phyloP scores from a whole-genome alignment of 1,284 basidiomycete species.

The Golubevia sp. region DNA sequence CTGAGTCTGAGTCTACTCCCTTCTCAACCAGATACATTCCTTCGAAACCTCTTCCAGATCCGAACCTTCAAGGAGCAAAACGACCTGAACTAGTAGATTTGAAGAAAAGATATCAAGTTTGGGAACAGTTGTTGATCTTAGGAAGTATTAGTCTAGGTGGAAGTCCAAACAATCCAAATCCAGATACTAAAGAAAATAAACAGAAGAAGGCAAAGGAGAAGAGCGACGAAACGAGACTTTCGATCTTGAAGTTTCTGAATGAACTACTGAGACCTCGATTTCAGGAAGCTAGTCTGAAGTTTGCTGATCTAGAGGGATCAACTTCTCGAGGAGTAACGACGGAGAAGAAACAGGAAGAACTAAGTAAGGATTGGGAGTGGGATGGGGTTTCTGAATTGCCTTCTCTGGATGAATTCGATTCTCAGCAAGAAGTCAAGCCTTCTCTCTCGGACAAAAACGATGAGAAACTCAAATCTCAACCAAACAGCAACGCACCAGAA shows the following conservation, averaged over 20 bases:
- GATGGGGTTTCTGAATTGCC: conserved; percentile 52
- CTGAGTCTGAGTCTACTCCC: background rate
- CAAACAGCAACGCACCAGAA: too few relatives aligned
- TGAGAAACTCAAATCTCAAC: too few relatives aligned
- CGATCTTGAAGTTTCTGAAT: conserved; percentile 23
- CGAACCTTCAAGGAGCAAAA: too few relatives aligned
- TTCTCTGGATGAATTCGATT: conserved; percentile 25
- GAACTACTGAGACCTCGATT: conserved; percentile 28
- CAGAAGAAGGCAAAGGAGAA: background rate
- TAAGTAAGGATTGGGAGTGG: conserved; percentile 45
- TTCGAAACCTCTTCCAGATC: background rate
- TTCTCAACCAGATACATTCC: too few relatives aligned
- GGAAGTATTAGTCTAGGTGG: conserved; percentile 21
- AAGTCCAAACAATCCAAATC: conserved; percentile 4
- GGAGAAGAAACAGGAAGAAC: background rate
- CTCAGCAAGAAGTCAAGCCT: too few relatives aligned
- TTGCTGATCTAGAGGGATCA: background rate
- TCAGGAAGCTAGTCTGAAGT: background rate
- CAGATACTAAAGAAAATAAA: conserved; percentile 3
- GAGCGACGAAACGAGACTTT: conserved; percentile 25
- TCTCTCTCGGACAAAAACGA: too few relatives aligned
- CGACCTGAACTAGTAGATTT: background rate
- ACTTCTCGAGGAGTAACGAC: background rate
- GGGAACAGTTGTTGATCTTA: conserved; percentile 52
- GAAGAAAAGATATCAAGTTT: conserved; percentile 29